phyloP scores from a whole-genome alignment of 768 basidiomycete species.

The Suillus variegatus region DNA sequence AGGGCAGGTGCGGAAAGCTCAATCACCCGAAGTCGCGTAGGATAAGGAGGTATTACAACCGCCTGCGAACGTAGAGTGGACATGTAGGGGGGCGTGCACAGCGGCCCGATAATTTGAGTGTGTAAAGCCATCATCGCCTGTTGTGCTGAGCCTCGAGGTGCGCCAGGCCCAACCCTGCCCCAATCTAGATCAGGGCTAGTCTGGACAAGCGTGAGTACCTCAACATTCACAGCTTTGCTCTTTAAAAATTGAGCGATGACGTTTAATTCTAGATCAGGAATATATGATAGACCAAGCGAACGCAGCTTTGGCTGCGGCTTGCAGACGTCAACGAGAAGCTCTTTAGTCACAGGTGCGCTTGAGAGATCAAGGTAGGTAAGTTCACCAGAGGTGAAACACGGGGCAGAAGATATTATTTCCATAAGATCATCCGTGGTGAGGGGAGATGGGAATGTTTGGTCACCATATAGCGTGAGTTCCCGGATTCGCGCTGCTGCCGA shows the following conservation, averaged over 20 bases:
- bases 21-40: conserved; percentile 81
- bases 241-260: conserved; percentile 69
- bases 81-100: conserved; percentile 78
- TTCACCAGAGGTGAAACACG: conserved; percentile 74
- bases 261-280: conserved; percentile 66
- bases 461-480: conserved; percentile 89
- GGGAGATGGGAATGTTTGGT: conserved; percentile 78
- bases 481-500: conserved; percentile 59
- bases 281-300: conserved; percentile 88
- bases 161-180: conserved; percentile 37
- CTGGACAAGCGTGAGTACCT: conserved; percentile 79
- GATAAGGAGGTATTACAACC: conserved; percentile 40
- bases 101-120: conserved; percentile 72
- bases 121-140: conserved; percentile 80
- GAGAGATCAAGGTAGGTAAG: conserved; percentile 91
- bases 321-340: conserved; percentile 50
- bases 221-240: conserved; percentile 70
- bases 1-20: conserved; percentile 79
- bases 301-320: conserved; percentile 73
- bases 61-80: conserved; percentile 48
- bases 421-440: conserved; percentile 65
- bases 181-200: conserved; percentile 78
- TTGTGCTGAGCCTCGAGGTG: conserved; percentile 47
- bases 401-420: conserved; percentile 69
- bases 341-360: conserved; percentile 68